phyloP scores from a whole-genome alignment of 2,329 filamentous ascomycete genomes.

The Diaporthe destruens region DNA sequence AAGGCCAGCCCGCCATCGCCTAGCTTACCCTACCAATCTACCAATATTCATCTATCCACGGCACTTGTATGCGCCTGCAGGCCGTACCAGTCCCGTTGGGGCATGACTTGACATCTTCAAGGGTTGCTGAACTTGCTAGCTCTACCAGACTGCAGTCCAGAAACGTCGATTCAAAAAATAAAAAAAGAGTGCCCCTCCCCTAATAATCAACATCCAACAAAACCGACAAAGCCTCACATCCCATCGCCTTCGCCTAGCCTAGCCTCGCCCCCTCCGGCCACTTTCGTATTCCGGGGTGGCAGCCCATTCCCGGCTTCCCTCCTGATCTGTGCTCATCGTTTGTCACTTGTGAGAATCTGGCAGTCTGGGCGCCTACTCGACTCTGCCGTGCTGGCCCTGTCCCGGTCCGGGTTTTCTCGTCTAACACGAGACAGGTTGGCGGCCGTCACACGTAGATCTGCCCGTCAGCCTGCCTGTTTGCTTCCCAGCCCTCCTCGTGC shows the following conservation, averaged over 20 bases:
- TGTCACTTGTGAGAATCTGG: conserved; percentile 12
- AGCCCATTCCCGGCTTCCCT: conserved; percentile 3
- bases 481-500: background rate
- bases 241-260: background rate
- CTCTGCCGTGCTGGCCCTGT: background rate
- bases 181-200: background rate
- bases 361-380: background rate
- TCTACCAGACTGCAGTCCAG: conserved; percentile 3
- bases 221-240: too few species aligned
- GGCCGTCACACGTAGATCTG: conserved; percentile 29
- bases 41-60: conserved; percentile 17
- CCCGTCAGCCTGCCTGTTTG: conserved; percentile 5
- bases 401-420: background rate
- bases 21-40: too few species aligned
- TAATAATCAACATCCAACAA: too few species aligned
- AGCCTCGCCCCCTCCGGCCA: conserved; percentile 13
- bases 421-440: background rate
- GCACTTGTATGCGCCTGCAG: conserved; percentile 31
- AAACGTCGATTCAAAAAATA: background rate
- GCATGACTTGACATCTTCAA: conserved; percentile 27
- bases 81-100: conserved; percentile 23
- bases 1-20: background rate
- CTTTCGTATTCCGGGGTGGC: conserved; percentile 16
- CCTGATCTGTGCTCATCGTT: background rate
- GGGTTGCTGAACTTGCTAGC: conserved; percentile 21